Evolutionary conservation across 352 stramenopile genomes (phyloP).

Genomic region (Blastocystis sp.): DNA sequence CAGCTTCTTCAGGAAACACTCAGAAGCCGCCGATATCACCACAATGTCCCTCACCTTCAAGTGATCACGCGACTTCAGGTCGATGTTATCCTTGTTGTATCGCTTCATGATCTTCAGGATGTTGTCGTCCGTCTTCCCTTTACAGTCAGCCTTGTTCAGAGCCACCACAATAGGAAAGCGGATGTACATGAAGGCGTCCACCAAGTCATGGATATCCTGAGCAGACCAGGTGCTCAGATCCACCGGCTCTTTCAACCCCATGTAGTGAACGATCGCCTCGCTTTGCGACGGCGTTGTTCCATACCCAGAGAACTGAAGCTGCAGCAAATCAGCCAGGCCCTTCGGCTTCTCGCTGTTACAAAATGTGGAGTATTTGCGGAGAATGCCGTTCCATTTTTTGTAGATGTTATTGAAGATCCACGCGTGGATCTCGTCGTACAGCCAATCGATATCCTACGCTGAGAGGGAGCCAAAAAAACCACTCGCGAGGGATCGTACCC

Average conservation of each 20-base stretch:
- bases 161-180: slow-evolving; percentile 79
- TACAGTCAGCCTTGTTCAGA: slow-evolving; percentile 80
- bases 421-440: slow-evolving; percentile 77
- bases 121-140: slow-evolving; percentile 77
- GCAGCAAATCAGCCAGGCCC: slow-evolving; percentile 10
- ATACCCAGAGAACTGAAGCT: slow-evolving; percentile 59
- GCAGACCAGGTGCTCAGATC: slow-evolving; percentile 55
- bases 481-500: slow-evolving; percentile 74
- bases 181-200: slow-evolving; percentile 74
- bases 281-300: slow-evolving; percentile 74
- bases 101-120: slow-evolving; percentile 79
- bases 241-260: slow-evolving; percentile 66
- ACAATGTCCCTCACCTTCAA: slow-evolving; percentile 47
- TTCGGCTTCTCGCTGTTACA: slow-evolving; percentile 67
- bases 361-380: slow-evolving; percentile 72
- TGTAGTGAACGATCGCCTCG: slow-evolving; percentile 71
- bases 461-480: neutral
- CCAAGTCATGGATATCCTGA: slow-evolving; percentile 72
- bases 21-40: slow-evolving; percentile 68
- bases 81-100: slow-evolving; percentile 69
- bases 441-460: slow-evolving; percentile 79
- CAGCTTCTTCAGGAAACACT: slow-evolving; percentile 71
- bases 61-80: neutral
- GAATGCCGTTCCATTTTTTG: slow-evolving; percentile 76
- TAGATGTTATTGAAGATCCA: slow-evolving; percentile 82